Conservation (phyloP, 805 yeast genomes). For the Metschnikowia matae region DNA sequence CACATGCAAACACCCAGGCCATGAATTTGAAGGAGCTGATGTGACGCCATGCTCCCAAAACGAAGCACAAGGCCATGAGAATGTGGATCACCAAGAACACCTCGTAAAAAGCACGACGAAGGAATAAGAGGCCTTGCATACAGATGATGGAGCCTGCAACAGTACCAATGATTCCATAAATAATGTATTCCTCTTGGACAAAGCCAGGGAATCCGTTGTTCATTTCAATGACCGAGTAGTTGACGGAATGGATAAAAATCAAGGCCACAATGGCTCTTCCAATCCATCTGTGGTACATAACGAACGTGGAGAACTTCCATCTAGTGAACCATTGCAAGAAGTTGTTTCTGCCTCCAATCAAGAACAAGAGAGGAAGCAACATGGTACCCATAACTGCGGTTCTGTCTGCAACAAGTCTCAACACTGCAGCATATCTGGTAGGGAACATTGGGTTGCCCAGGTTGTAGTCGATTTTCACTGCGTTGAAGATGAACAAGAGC, state of each 20-base stretch:
- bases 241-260: conserved; percentile 15
- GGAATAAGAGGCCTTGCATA: conserved; percentile 16
- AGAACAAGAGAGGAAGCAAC: conserved; percentile 16
- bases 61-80: conserved; percentile 13
- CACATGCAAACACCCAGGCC: conserved; percentile 12
- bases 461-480: conserved; percentile 21
- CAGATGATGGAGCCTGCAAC: conserved; percentile 13
- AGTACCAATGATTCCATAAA: conserved; percentile 14
- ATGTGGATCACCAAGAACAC: conserved; percentile 17
- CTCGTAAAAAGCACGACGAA: conserved; percentile 17
- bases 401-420: conserved; percentile 14
- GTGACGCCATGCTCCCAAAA: conserved; percentile 18
- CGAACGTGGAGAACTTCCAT: conserved; percentile 18
- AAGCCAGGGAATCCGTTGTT: not conserved
- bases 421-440: conserved; percentile 7
- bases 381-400: conserved; percentile 17
- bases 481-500: conserved; percentile 11
- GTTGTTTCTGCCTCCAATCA: conserved; percentile 20
- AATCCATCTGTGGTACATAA: conserved; percentile 18
- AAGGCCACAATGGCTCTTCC: conserved; percentile 15
- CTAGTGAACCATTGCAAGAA: conserved; percentile 19
- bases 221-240: conserved; percentile 8
- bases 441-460: conserved; percentile 35
- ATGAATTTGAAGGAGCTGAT: conserved; percentile 9
- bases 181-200: conserved; percentile 9